Evolutionary conservation across 2,329 filamentous ascomycete genomes (phyloP).

Genomic region (Calonectria hongkongensis): DNA sequence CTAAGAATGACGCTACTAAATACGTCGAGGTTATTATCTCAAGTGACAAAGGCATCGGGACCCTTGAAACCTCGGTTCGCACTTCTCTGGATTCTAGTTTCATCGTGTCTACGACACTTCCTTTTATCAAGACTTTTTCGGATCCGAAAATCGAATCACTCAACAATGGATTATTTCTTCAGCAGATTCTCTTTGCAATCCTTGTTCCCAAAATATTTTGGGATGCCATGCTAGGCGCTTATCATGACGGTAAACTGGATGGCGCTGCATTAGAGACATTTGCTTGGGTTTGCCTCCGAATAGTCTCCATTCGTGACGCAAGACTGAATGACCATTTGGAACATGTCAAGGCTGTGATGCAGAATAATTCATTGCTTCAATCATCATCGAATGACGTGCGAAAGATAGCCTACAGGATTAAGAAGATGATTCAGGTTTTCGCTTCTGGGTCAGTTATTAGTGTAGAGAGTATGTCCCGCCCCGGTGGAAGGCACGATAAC

Average conservation of each 20-base stretch:
- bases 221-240: conserved; percentile 65
- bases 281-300: conserved; percentile 69
- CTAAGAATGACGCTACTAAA: conserved; percentile 42
- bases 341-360: conserved; percentile 53
- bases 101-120: conserved; percentile 47
- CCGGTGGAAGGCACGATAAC: conserved; percentile 85
- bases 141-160: conserved; percentile 44
- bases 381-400: conserved; percentile 50
- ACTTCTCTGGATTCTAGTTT: conserved; percentile 53
- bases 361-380: conserved; percentile 51
- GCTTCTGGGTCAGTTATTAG: conserved; percentile 9
- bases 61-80: conserved; percentile 53
- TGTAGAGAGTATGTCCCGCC: conserved; percentile 49
- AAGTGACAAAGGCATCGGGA: conserved; percentile 46
- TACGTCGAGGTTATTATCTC: conserved; percentile 56
- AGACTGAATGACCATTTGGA: conserved; percentile 38
- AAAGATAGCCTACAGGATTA: conserved; percentile 60
- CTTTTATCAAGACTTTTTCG: conserved; percentile 41
- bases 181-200: conserved; percentile 64
- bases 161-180: conserved; percentile 48
- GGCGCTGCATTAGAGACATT: conserved; percentile 61
- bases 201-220: conserved; percentile 73
- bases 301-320: conserved; percentile 57
- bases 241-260: conserved; percentile 56
- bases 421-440: conserved; percentile 60